Evolutionary conservation across 257 asterid species (phyloP), one percentile per base, ranked within the genome.

Genomic region (Nyctanthes arbortristis): DNA sequence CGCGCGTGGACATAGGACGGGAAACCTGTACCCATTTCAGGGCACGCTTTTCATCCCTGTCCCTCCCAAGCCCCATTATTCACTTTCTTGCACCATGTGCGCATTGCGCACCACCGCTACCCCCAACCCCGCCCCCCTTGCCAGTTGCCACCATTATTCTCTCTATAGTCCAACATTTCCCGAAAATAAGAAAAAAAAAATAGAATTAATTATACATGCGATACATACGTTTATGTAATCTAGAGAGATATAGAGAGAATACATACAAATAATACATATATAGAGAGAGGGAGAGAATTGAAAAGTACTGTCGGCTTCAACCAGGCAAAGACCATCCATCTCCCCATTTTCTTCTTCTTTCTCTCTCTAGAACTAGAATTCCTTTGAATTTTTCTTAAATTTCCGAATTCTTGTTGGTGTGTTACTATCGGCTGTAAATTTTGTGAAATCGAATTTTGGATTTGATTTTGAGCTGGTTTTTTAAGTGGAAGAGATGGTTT

Each of bases 241-340:
- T n/a, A 45, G 55, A 45, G 55, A 45, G 54, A 43, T 20, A 43
- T 0, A 43, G 54, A 43, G 54, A 32, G 5, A 64, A 43, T 4
- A 24, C 10, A 18, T n/a, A 55, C 30, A 76, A 49, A 74, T 45
- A 54, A n/a, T n/a, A n/a, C n/a, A 55, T 35, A 52, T 39, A 45
- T 63, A 77, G 82, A 80, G 83, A 79, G 82, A 77, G 81, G 80
- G 80, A 77, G 83, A 77, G 68, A 65, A 29, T 80, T 68, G 60
- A 12, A 66, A 75, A 58, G 45, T 24, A 64, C 84, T 91, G 96
- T 91, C 96, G 96, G 96, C 91, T 88, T 91, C 87, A 77, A 75
- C 91, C 92, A 82, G 88, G 91, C 97, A 88, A 82, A 79, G 80
- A 82, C 88, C 85, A 73, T 79, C 76, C 75, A 56, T 24, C 56